Evolutionary conservation across 805 yeast genomes (phyloP), one percentile per base, ranked within the genome.

Genomic region (Scheffersomyces spartinae): DNA sequence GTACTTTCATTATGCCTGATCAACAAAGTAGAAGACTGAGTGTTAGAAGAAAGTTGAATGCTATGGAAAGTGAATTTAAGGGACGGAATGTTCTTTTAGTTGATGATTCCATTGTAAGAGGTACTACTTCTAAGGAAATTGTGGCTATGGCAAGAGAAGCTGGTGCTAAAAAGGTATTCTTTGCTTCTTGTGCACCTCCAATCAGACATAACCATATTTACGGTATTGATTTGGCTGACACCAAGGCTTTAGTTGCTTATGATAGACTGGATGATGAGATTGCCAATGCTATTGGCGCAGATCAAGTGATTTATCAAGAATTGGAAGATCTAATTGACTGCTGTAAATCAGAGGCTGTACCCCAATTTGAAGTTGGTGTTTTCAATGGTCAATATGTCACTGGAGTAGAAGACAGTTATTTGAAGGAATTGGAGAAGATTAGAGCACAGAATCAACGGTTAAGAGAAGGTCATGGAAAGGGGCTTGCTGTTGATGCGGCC

Each of bases 61-160:
- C 98, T 6, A 91, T 91, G 95, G 84, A 74, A 32, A 71, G 81
- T 23, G 98, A 91, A 57, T 91, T 91, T 50, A 68, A 70, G 36
- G 91, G 73, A 35, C 73, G 84, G 42, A 75, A 74, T 34, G 97
- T 91, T 13, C 61, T 91, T 35, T 67, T 91, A 27, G 96, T 91
- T 22, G 98, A 91, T 54, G 98, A 91, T 54, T 84, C 96, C 15
- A 88, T 91, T 37, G 98, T 91, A 7, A 74, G 98, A 50, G 98
- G 98, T 35, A 91, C 98, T 12, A 91, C 98, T 3, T 85, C 96
- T 5, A 80, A 73, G 50, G 98, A 91, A 59, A 91, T 91, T 38
- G 94, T 91, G 17, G 79, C 75, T 38, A 91, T 91, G 98, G 98
- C 98, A n/a, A 71, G 80, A 41, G 98, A 91, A 52, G 95, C 97